Evolutionary conservation across 257 asterid genomes (phyloP).

Genomic region (Sherardia arvensis): DNA sequence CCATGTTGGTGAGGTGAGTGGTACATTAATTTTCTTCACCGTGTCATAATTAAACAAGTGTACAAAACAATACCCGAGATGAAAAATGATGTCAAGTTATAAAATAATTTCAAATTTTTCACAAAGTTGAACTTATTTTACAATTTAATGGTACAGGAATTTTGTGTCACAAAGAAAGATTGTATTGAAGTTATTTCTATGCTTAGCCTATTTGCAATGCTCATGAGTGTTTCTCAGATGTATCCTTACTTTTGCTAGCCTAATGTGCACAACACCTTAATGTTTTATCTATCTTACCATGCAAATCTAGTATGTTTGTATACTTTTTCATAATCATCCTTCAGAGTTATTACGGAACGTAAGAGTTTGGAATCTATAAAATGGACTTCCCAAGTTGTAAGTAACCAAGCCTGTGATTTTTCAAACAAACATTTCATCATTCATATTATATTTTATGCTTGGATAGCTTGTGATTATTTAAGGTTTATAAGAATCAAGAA

Average conservation of each 20-base stretch:
- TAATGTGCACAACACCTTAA: too few relatives aligned
- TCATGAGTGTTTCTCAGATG: slow-evolving; percentile 54
- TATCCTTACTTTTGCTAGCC: slow-evolving; percentile 35
- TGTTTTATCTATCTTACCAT: neutral
- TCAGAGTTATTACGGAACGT: slow-evolving; percentile 44
- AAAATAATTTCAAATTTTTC: neutral
- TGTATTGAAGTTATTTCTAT: slow-evolving; percentile 58
- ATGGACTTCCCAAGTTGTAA: slow-evolving; percentile 56
- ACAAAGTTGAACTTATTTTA: neutral
- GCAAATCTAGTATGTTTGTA: neutral
- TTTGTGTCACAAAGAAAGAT: slow-evolving; percentile 64
- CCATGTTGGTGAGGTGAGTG: slow-evolving; percentile 60
- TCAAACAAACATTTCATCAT: neutral
- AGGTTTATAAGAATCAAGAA: neutral
- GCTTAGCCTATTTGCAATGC: slow-evolving; percentile 64
- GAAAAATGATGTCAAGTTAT: neutral
- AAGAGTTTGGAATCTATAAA: slow-evolving; percentile 35
- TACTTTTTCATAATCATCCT: slow-evolving; percentile 19
- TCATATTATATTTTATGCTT: neutral
- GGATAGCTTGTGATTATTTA: neutral
- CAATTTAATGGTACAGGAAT: slow-evolving; percentile 38
- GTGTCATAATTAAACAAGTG: too few relatives aligned
- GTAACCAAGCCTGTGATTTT: slow-evolving; percentile 3
- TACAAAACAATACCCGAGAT: neutral
- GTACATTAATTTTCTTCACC: too few relatives aligned